Base-by-base conservation (phyloP, 2,329 filamentous ascomycete genomes). In the Aspergillus melleus region DNA sequence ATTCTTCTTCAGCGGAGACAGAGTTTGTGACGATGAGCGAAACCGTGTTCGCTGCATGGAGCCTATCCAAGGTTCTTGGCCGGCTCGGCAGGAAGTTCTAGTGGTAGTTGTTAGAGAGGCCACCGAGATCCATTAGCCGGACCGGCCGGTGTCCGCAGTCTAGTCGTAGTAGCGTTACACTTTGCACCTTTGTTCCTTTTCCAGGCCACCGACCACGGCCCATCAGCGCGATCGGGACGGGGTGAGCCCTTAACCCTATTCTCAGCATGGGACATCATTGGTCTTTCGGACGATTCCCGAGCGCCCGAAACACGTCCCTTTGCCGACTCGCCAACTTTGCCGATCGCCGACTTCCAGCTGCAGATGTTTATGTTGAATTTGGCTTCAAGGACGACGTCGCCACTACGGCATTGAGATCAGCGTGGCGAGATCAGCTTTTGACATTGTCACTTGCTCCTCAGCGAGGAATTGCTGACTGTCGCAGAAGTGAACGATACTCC, bases 231-330 rank as follows among this genome's bases (percentile, higher is more conserved):
- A 36, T 36, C 16, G 19, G 22, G 49, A 39, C 42, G 49, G 55
- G 55, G 26, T 47, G 55, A 53, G 29, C 49, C 55, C 39, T 53
- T 52, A 32, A 52, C 49, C 49, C 39, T 30, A 52, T 53, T 30
- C 14, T 16, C 32, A 36, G 32, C 14, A 42, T 42, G 36, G 36
- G 36, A 16, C 14, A 16, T n/a, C 14, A 36, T n/a, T 42, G 16
- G 36, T 14, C 14, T n/a, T 16, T 42, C 36, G 36, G 36, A 42
- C 36, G 36, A 42, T 42, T 42, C 36, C 36, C 36, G 36, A 42
- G 36, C 6, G 16, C 14, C 36, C 36, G 36, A 42, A 14, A 16
- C 36, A n/a, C 16, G 36, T 42, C 36, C 6, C 14, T 42, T 42
- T 42, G 36, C 36, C 36, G 36, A 39, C 11, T 39, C 36, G 36